Conservation (phyloP, 306 rosid species). For the Cucumis hystrix region DNA sequence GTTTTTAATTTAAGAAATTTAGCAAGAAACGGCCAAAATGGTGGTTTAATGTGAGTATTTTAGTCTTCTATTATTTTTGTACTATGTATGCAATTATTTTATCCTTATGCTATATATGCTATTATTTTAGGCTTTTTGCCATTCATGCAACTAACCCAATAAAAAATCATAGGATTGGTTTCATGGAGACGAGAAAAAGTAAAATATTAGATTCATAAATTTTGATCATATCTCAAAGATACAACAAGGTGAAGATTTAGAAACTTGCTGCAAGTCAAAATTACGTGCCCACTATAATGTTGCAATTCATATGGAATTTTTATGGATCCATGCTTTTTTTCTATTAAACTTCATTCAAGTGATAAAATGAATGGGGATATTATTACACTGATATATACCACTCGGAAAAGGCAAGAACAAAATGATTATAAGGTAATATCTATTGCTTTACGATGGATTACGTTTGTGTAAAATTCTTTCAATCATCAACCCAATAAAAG, state of each 20-base stretch:
- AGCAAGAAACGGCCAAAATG: no score
- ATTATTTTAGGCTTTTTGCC: no score
- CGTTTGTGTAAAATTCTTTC: background rate
- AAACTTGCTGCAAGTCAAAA: background rate
- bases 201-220: background rate
- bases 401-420: background rate
- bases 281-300: background rate
- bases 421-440: background rate
- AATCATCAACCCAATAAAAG: background rate
- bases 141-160: no score
- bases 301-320: background rate
- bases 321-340: background rate
- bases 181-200: background rate
- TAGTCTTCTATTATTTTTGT: no score
- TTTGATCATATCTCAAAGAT: background rate
- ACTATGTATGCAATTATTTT: no score
- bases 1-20: no score
- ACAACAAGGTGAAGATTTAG: background rate
- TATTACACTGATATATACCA: background rate
- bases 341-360: background rate
- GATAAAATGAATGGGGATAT: background rate
- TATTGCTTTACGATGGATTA: background rate
- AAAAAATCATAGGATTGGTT: background rate
- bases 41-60: no score
- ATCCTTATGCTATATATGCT: no score